A percentile compares a stretch with the other conserved stretches of the same genome.
phyloP scores from a whole-genome alignment of 2,329 filamentous ascomycete genomes.

The Rutstroemia sp. region DNA sequence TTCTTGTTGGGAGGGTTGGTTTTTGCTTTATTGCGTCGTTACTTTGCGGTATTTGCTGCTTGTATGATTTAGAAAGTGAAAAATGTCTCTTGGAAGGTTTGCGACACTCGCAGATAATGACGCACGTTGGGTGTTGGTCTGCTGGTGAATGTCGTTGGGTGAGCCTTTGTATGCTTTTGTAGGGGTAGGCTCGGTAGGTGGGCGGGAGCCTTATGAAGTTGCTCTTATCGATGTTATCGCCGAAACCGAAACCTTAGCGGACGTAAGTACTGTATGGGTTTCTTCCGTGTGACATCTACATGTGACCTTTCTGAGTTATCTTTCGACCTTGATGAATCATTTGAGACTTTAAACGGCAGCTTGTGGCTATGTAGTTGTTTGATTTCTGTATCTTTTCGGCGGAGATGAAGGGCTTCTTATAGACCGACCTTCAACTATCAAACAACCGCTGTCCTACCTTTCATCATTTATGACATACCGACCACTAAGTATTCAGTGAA shows the following conservation, averaged over 20 bases:
- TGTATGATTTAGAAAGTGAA: neutral
- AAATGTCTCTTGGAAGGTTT: neutral
- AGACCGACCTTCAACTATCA: too few species aligned
- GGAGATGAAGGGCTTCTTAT: too few species aligned
- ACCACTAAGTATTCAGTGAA: too few species aligned
- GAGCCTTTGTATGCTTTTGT: neutral
- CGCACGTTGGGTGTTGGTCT: neutral
- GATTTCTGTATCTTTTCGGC: too few species aligned
- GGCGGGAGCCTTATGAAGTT: slow-evolving; percentile 3
- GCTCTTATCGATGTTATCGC: slow-evolving; percentile 7
- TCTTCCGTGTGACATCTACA: neutral
- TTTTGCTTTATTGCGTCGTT: neutral
- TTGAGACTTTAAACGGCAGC: too few species aligned
- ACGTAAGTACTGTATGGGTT: neutral
- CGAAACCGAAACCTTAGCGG: neutral
- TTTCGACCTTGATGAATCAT: too few species aligned
- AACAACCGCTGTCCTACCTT: too few species aligned
- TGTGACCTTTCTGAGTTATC: neutral
- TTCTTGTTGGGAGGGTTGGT: neutral
- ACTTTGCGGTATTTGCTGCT: neutral
- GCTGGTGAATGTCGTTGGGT: neutral
- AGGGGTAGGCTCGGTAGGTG: neutral
- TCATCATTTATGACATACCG: too few species aligned
- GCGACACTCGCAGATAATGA: neutral
- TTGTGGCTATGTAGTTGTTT: too few species aligned